Evolutionary conservation across 768 basidiomycete species (phyloP).

Genomic region (Lentinula lateritia): DNA sequence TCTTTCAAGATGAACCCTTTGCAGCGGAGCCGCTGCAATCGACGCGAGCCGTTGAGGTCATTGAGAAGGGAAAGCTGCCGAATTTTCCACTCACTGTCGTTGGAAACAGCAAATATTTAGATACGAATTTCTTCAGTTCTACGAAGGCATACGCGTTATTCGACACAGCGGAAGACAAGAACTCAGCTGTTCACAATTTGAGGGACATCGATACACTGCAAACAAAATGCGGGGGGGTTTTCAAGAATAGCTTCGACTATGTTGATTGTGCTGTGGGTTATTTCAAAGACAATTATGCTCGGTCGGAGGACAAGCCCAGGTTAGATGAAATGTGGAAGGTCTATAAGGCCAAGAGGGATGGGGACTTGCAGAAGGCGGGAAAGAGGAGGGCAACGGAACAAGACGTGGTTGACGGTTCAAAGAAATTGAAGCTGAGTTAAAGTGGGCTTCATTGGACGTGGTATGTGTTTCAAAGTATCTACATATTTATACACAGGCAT

Average conservation of each 20-base stretch:
- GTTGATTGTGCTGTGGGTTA: not conserved
- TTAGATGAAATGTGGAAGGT: not conserved
- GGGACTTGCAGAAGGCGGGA: not conserved
- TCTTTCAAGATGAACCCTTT: too few relatives aligned
- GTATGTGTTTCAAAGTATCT: too few relatives aligned
- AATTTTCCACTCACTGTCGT: accelerated
- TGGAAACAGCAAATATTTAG: not conserved
- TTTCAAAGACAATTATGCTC: not conserved
- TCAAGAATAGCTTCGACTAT: not conserved
- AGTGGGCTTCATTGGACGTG: too few relatives aligned
- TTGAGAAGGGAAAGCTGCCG: too few relatives aligned
- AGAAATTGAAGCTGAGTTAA: too few relatives aligned
- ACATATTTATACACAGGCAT: too few relatives aligned
- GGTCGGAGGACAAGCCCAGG: not conserved
- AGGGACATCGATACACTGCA: not conserved
- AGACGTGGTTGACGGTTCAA: not conserved
- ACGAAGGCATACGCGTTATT: not conserved
- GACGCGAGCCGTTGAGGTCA: too few relatives aligned
- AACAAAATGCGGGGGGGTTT: not conserved
- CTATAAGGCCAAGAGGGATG: not conserved
- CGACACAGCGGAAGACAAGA: not conserved
- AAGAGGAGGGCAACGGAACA: not conserved
- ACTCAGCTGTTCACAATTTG: not conserved
- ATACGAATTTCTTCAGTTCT: not conserved
- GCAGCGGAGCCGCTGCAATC: too few relatives aligned